Evolutionary conservation across 257 asterid genomes (phyloP), one percentile per base, ranked within the genome.

Genomic region (Avicennia marina): DNA sequence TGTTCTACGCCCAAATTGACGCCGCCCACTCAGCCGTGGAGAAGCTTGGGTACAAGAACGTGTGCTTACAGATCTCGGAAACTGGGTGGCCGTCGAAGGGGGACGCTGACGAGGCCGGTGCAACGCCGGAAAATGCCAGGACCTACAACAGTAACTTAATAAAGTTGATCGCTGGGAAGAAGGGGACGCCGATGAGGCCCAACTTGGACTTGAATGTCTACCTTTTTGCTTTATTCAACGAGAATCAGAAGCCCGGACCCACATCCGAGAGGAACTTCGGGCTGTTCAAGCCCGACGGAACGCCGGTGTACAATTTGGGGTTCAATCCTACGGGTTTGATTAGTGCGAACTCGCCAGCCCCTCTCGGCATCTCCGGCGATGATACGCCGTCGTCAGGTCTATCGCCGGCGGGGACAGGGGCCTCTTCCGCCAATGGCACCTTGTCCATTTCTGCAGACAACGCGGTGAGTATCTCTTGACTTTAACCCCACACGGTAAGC

Each of bases 81-180:
- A 83, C 97, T 0, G 97, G 97, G 4, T 89, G 97, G 97, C 95
- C 97, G 44, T 83, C 95, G 24, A 81, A 79, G 24, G 97, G 97
- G 11, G 97, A 89, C 68, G 51, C 69, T 10, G 86, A 86, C 44
- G 97, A 89, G 78, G 74, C 83, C 11, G 94, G 95, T 6, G 95
- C 97, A 1, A 74, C 89, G 16, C 72, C 75, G 64, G 91, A 89
- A 6, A 83, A 89, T 29, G 97, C 97, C 19, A 64, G 68, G 68
- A 81, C 72, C 67, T 86, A 86, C 33, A 89, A 86, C 53, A 80
- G 78, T 2, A 81, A 84, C 62, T 67, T 89, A 60, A 56, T 86
- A 36, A 86, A 81, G 79, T 63, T 89, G 53, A 65, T 86, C 7
- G 21, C 67, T 8, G 57, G 70, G 65, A 86, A 80, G 60, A 86